phyloP scores from a whole-genome alignment of 2,329 filamentous ascomycete species.

The Alternaria viburni region DNA sequence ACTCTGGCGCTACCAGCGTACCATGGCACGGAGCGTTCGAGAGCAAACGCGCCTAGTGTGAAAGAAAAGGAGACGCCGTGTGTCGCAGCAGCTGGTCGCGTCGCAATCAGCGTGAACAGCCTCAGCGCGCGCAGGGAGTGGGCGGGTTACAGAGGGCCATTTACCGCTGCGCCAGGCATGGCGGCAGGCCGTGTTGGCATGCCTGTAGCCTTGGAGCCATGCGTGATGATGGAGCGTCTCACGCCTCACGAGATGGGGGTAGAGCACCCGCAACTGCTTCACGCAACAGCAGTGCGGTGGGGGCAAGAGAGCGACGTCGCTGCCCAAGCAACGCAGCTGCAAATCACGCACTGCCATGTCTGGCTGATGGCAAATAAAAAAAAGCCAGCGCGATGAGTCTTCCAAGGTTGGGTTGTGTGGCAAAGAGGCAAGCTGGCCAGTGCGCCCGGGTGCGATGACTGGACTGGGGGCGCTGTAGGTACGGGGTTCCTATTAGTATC shows the following conservation, averaged over 20 bases:
- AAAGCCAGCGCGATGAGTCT: constrained; percentile 27
- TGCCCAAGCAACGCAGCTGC: constrained; percentile 1
- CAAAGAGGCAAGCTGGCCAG: constrained; percentile 28
- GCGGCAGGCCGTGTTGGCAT: constrained; percentile 24
- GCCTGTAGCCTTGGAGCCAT: constrained; percentile 19
- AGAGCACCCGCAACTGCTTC: not conserved
- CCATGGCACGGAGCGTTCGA: constrained; percentile 14
- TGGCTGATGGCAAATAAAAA: not conserved
- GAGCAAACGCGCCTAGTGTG: constrained; percentile 11
- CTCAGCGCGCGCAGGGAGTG: constrained; percentile 6
- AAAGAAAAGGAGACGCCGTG: constrained; percentile 31
- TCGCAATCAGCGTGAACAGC: constrained; percentile 19
- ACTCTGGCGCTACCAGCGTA: constrained; percentile 17
- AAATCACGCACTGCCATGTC: constrained; percentile 2
- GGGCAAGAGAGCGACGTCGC: not conserved
- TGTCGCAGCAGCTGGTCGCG: constrained; percentile 26
- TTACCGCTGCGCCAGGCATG: constrained; percentile 25
- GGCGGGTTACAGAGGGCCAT: not conserved
- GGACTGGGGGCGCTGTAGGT: constrained; percentile 27
- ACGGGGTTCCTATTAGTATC: constrained; percentile 38
- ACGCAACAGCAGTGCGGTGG: not conserved
- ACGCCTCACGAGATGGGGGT: not conserved
- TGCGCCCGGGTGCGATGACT: constrained; percentile 32
- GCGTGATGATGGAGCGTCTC: constrained; percentile 25
- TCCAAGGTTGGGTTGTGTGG: constrained; percentile 19